Conservation (phyloP, 1,284 basidiomycete species). For the Neotropicomus parvogracilis region DNA sequence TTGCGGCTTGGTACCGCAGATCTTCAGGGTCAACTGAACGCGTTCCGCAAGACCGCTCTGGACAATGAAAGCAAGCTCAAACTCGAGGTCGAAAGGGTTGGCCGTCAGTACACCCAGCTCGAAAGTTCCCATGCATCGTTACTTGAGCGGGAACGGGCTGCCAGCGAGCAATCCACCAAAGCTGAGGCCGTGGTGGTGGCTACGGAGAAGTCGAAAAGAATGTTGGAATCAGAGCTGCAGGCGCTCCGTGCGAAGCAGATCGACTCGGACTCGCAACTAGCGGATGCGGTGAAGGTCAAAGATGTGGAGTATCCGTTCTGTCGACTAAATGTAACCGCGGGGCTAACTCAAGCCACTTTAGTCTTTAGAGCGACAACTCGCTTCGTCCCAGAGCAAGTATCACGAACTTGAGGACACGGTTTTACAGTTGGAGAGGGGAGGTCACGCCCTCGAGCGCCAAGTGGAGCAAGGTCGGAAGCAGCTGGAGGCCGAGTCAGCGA, state of each 20-base stretch:
- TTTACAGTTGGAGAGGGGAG: slow-evolving; percentile 79
- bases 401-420: slow-evolving; percentile 86
- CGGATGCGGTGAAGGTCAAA: slow-evolving; percentile 60
- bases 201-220: slow-evolving; percentile 68
- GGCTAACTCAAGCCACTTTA: slow-evolving; percentile 9
- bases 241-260: slow-evolving; percentile 68
- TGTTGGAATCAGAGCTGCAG: slow-evolving; percentile 74
- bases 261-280: slow-evolving; percentile 65
- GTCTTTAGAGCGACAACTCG: slow-evolving; percentile 70
- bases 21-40: slow-evolving; percentile 59
- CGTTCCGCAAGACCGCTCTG: slow-evolving; percentile 52
- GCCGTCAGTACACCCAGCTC: slow-evolving; percentile 55
- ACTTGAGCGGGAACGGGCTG: slow-evolving; percentile 51
- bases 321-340: background rate
- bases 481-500: slow-evolving; percentile 65
- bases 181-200: slow-evolving; percentile 54
- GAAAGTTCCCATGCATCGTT: slow-evolving; percentile 61
- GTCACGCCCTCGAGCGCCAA: slow-evolving; percentile 70
- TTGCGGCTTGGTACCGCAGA: slow-evolving; percentile 67
- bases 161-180: slow-evolving; percentile 52
- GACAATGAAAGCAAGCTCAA: slow-evolving; percentile 69
- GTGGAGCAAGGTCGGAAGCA: slow-evolving; percentile 66
- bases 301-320: slow-evolving; percentile 51
- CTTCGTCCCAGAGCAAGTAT: slow-evolving; percentile 69
- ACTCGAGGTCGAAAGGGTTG: slow-evolving; percentile 59